These are phyloP conservation scores for Apiospora koreana DNA, from an alignment of 2,329 filamentous ascomycete genomes.

Conservation along the genomic window DNA sequence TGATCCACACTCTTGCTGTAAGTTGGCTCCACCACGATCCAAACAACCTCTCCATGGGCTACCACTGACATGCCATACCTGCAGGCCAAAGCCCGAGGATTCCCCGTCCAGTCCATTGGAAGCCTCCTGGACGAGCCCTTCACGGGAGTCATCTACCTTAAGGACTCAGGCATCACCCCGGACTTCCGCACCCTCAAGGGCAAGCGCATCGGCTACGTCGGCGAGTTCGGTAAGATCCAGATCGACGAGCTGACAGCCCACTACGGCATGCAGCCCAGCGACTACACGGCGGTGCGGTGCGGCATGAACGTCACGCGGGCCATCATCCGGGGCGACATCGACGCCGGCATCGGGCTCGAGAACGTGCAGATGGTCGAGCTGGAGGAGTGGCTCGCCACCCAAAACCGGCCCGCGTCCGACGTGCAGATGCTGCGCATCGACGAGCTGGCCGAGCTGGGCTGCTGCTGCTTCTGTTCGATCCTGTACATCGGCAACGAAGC, in stretches of 20 bases:
- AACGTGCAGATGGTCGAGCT: constrained; percentile 85
- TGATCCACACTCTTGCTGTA: constrained; percentile 79
- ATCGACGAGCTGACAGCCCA: constrained; percentile 79
- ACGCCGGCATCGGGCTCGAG: constrained; percentile 75
- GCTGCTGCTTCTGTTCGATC: constrained; percentile 83
- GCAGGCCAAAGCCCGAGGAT: constrained; percentile 73
- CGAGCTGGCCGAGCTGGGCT: constrained; percentile 75
- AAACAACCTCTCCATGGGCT: no score
- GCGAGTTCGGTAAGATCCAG: constrained; percentile 82
- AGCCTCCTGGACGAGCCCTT: constrained; percentile 79
- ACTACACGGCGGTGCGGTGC: constrained; percentile 77
- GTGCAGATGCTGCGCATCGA: constrained; percentile 83
- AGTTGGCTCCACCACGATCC: constrained; percentile 21
- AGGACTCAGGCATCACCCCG: constrained; percentile 70
- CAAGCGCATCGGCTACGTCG: constrained; percentile 78
- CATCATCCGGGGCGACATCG: constrained; percentile 71
- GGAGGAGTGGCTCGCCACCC: constrained; percentile 69
- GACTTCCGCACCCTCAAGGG: constrained; percentile 76
- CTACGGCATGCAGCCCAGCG: constrained; percentile 71
- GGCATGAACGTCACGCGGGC: constrained; percentile 81
- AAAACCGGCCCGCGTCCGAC: constrained; percentile 64
- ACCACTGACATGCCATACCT: neutral
- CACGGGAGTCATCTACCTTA: constrained; percentile 77
- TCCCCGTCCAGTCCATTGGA: constrained; percentile 71
- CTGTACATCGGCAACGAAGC: constrained; percentile 77